phyloP scores from a whole-genome alignment of 768 basidiomycete species.

The Coprinopsis marcescibilis region DNA sequence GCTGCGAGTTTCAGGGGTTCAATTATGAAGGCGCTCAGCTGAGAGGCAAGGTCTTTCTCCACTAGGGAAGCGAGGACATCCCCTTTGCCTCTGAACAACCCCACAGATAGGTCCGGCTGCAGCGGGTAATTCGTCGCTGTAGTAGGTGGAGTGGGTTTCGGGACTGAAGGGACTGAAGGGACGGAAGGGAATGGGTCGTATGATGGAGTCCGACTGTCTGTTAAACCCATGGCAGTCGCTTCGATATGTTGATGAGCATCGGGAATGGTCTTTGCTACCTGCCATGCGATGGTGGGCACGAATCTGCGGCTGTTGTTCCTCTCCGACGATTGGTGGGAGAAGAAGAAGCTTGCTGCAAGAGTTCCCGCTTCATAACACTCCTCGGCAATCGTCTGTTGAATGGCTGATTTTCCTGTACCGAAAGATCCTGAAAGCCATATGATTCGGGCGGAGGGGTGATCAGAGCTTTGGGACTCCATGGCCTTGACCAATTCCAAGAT shows the following conservation, averaged over 20 bases:
- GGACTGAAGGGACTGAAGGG: too few species aligned
- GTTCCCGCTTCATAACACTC: neutral
- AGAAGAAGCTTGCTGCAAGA: conserved; percentile 1
- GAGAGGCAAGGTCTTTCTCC: too few species aligned
- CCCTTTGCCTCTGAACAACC: too few species aligned
- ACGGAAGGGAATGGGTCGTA: too few species aligned
- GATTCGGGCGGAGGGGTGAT: neutral
- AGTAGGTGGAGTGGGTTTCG: too few species aligned
- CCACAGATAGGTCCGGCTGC: too few species aligned
- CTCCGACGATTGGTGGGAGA: neutral
- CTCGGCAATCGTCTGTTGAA: conserved; percentile 6
- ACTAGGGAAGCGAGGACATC: too few species aligned
- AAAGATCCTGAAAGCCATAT: conserved; percentile 4
- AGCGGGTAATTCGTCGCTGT: too few species aligned
- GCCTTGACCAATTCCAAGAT: conserved; percentile 7
- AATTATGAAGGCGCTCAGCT: too few species aligned
- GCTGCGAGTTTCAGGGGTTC: neutral
- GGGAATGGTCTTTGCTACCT: neutral
- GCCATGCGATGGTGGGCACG: conserved; percentile 5
- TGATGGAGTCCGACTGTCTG: neutral
- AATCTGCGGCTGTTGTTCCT: neutral
- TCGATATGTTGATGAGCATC: neutral
- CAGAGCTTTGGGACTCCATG: neutral
- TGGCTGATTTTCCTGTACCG: conserved; percentile 7
- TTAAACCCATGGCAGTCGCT: neutral